Percentiles rank a stretch among this genome's conserved stretches.
These are phyloP conservation scores for Metschnikowia bowlesiae DNA, from an alignment of 805 yeast genomes.

Conservation along the genomic window DNA sequence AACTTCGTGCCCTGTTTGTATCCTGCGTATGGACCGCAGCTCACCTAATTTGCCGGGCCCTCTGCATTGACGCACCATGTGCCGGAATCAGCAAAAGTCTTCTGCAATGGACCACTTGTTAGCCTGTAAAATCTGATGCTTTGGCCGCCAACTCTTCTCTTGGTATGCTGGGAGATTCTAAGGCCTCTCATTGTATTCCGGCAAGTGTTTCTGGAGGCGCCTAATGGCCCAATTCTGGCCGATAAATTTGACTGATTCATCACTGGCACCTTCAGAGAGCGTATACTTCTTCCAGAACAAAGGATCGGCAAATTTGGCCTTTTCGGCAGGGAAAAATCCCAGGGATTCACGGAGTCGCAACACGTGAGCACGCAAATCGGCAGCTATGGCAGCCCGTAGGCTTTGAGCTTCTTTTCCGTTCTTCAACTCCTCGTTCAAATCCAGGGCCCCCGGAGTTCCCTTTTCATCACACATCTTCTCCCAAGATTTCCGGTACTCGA, in stretches of 20 bases:
- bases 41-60: no score
- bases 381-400: conserved; percentile 70
- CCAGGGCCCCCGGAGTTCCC: conserved; percentile 51
- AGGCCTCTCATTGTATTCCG: conserved; percentile 8
- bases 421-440: conserved; percentile 57
- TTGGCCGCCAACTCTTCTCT: no score
- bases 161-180: not conserved
- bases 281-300: conserved; percentile 74
- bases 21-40: no score
- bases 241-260: conserved; percentile 63
- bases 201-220: conserved; percentile 54
- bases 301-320: conserved; percentile 61
- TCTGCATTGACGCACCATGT: no score
- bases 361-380: conserved; percentile 60
- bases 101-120: no score
- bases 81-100: no score
- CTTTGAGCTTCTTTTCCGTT: conserved; percentile 59
- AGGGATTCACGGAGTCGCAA: conserved; percentile 38
- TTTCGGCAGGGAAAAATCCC: conserved; percentile 55
- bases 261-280: conserved; percentile 57
- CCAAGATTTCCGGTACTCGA: conserved; percentile 68
- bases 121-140: no score
- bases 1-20: no score
- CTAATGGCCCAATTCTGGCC: conserved; percentile 83
- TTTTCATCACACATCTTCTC: conserved; percentile 51